A percentile compares a stretch with the other conserved stretches of the same genome.
These are phyloP conservation scores for Chlamydomonas asymmetrica DNA, from an alignment of 139 green algal species.

Conservation along the genomic window DNA sequence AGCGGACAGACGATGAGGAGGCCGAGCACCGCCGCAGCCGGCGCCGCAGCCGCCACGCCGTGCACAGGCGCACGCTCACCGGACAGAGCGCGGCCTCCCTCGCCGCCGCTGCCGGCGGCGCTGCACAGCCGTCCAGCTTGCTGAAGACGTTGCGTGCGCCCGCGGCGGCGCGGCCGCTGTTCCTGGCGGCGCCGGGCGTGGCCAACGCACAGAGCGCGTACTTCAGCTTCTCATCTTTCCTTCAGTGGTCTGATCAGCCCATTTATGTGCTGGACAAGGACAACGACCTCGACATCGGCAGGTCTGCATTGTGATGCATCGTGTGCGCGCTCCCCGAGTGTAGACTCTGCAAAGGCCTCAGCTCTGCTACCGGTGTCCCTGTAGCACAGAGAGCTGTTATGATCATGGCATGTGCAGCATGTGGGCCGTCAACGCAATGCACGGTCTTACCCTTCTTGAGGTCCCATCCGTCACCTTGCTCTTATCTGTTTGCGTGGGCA, in stretches of 20 bases:
- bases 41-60: background rate
- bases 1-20: too few species aligned
- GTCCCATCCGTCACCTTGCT: constrained; percentile 1
- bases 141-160: constrained; percentile 72
- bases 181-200: constrained; percentile 86
- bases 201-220: constrained; percentile 84
- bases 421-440: background rate
- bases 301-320: background rate
- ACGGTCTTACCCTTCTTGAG: background rate
- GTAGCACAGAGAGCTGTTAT: background rate
- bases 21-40: background rate
- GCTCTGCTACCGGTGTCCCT: background rate
- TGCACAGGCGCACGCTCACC: background rate
- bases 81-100: background rate
- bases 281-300: constrained; percentile 80
- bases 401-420: too few species aligned
- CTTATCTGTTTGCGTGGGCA: too few species aligned
- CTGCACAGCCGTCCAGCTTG: constrained; percentile 54
- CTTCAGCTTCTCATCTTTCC: constrained; percentile 63
- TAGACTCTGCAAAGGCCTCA: too few species aligned
- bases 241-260: constrained; percentile 68
- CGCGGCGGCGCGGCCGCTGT: constrained; percentile 63
- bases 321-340: too few species aligned
- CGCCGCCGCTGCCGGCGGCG: constrained; percentile 10
- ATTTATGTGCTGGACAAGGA: constrained; percentile 93